Evolutionary conservation across 305 asterid genomes (phyloP), one percentile per base, ranked within the genome.

Genomic region (Euphrasia arctica): DNA sequence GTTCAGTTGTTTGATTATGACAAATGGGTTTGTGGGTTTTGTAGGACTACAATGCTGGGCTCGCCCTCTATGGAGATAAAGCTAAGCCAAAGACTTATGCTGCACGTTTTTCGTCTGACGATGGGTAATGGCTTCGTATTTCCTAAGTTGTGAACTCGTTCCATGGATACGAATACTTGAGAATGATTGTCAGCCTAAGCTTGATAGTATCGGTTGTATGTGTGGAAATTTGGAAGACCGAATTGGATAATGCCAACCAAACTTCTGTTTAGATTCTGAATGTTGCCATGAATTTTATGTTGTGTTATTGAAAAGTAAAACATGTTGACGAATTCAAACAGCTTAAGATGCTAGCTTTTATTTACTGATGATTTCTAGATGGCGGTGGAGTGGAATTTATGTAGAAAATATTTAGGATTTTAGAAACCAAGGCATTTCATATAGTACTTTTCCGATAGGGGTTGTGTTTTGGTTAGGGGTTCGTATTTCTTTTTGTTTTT

Each of bases 1-100:
- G 43, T 48, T 55, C n/a, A 11, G 34, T 54, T 14, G 36, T 65
- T 48, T 50, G 52, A 29, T 57, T 39, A 3, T 57, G 60, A 54
- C 34, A 43, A n/a, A 31, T 4, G 57, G 50, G 49, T 56, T 62
- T 14, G 64, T 65, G 66, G 10, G 22, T 69, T 70, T 70, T 73
- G 54, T 65, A 88, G 98, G 95, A 93, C 71, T 79, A 76, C 73
- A 84, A 82, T 78, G 92, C 84, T 74, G 99, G 99, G 67, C 62
- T 84, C 52, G 85, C 96, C 39, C 91, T 93, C 10, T 93, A 90
- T 65, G 99, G 97, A 67, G 99, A 93, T 72, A 90, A 86, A 80
- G 97, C 83, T 49, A 90, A 93, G 76, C 91, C 99, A 49, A 93
- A 79, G 84, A 71, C 88, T 48, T 90, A 73, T 73, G 99, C 97